Evolutionary conservation across 2,329 filamentous ascomycete genomes (phyloP).

Genomic region (Clonostachys chloroleuca): DNA sequence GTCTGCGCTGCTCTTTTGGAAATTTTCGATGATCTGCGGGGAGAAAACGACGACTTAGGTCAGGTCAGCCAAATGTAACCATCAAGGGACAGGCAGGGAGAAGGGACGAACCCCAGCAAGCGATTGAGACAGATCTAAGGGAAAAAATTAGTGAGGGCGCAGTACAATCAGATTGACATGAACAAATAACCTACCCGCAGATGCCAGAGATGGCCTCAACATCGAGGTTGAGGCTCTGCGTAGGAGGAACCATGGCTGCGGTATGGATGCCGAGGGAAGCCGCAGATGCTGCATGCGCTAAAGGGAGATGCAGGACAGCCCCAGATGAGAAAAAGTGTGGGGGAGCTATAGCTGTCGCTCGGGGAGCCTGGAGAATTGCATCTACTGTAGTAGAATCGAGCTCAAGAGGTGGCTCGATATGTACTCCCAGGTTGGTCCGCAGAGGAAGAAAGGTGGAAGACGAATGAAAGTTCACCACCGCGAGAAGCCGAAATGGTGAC

Average conservation of each 20-base stretch:
- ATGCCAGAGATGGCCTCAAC: conserved; percentile 91
- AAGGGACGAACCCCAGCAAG: conserved; percentile 64
- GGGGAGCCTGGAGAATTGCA: too few species aligned
- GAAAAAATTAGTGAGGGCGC: conserved; percentile 5
- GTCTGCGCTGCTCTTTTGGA: conserved; percentile 77
- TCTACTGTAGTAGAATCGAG: too few species aligned
- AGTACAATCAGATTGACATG: neutral
- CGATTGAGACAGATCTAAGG: conserved; percentile 83
- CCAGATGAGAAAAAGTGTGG: too few species aligned
- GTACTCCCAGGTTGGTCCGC: too few species aligned
- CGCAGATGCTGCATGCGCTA: neutral
- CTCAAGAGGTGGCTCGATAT: too few species aligned
- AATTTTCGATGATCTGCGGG: conserved; percentile 95
- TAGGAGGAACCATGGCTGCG: conserved; percentile 48
- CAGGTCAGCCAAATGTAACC: conserved; percentile 1
- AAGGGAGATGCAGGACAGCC: too few species aligned
- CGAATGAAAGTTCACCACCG: too few species aligned
- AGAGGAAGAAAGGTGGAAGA: too few species aligned
- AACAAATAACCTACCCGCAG: conserved; percentile 57
- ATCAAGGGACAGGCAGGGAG: neutral
- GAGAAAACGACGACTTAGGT: conserved; percentile 81
- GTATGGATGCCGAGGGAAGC: neutral
- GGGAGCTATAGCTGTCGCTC: too few species aligned
- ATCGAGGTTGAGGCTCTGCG: conserved; percentile 64
- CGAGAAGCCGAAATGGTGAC: too few species aligned